Evolutionary conservation across 2,329 filamentous ascomycete genomes (phyloP), one percentile per base, ranked within the genome.

Genomic region (Aspergillus sp.): DNA sequence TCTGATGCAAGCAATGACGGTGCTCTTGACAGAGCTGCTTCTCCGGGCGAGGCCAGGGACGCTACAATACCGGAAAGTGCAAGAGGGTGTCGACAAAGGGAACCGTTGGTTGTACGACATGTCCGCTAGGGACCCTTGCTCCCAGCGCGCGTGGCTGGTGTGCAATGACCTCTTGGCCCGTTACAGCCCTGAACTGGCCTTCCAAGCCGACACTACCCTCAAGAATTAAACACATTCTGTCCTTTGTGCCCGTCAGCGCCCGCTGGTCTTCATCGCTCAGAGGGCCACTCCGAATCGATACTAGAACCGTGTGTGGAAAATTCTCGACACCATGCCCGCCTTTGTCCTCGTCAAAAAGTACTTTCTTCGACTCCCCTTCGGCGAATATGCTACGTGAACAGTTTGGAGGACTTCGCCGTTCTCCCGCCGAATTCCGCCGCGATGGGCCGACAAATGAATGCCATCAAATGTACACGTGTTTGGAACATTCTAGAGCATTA

Each of bases 1-100:
- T 50, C 49, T 73, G 13, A 67, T 72, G 52, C 71, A 73, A 52
- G 57, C 68, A 10, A 62, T 59, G 2, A 62, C 63, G 2, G 59
- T 72, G 4, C 57, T 71, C 19, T 58, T 71, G 44, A 64, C 66
- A 9, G 60, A 69, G 47, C 49, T 70, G 5, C 60, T 68, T 23
- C 61, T 65, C 27, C 57, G 62, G 17, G 56, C 60, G 19, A 55
- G 60, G 38, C 58, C 65, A 15, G 62, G 62, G 43, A 62, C 63
- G 9, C 41, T 57, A 30, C 58, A 63, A 35, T 61, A 63, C 10
- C 54, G 53, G 7, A 49, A 44, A 2, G 55, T 70, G 5, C 43
- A 64, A 3, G 50, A 55, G 2, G 55, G 64, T 2, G 48, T 67
- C 27, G 61, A 63, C 49, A 71, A 70, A 48, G 65, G 58, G 4